Evolutionary conservation across 148 eudicot genomes (phyloP).

Genomic region (Vaccinium macrocarpon): DNA sequence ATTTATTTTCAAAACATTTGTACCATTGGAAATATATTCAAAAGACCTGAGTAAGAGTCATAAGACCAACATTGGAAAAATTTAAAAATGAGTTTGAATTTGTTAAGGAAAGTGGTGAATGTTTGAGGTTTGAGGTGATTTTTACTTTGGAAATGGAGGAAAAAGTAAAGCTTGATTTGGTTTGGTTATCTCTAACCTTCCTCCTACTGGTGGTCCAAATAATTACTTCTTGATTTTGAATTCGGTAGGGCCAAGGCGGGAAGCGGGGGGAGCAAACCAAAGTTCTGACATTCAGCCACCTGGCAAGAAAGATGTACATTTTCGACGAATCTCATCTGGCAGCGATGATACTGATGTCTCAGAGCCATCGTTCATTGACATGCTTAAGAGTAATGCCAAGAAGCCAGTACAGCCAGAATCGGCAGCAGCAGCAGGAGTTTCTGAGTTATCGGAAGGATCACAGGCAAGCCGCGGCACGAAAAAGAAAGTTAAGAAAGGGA

Average conservation of each 20-base stretch:
- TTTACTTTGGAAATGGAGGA: too few species aligned
- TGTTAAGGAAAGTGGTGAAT: too few species aligned
- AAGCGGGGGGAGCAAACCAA: constrained; percentile 38
- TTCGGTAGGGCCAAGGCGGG: constrained; percentile 50
- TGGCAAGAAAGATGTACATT: constrained; percentile 55
- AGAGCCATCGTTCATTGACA: constrained; percentile 82
- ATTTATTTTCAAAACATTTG: too few species aligned
- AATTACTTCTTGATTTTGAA: constrained; percentile 9
- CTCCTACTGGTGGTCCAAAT: neutral
- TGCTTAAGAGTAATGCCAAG: constrained; percentile 76
- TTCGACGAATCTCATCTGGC: constrained; percentile 65
- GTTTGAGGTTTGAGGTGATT: too few species aligned
- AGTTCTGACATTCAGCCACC: constrained; percentile 31
- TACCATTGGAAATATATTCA: too few species aligned
- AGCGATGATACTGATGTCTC: constrained; percentile 68
- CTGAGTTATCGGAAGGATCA: constrained; percentile 49
- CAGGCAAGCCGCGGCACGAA: constrained; percentile 56
- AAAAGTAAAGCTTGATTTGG: too few species aligned
- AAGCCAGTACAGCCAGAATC: constrained; percentile 56
- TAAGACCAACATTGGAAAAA: too few species aligned
- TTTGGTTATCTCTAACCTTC: neutral
- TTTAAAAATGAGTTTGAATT: too few species aligned
- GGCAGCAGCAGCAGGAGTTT: constrained; percentile 26
- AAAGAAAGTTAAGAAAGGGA: constrained; percentile 89
- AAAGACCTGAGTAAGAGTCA: too few species aligned